A percentile compares a stretch with the other conserved stretches of the same genome.
Conservation (phyloP, 139 green algal species). For the Yamagishiella unicocca region DNA sequence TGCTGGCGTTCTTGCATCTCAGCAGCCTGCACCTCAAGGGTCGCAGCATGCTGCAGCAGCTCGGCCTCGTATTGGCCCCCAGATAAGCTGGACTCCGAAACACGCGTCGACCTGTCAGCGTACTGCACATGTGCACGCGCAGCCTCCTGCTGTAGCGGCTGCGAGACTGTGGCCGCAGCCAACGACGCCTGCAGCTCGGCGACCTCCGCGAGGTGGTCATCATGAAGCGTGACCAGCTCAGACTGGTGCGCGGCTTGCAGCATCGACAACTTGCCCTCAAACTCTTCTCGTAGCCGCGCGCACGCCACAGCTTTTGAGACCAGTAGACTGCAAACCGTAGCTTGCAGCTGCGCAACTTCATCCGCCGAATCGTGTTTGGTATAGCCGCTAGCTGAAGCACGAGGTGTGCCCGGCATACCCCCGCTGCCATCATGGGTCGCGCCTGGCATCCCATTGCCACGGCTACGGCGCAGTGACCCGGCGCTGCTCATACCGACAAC, state of each 20-base stretch:
- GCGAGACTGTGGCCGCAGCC: too few relatives aligned
- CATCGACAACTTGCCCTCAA: neutral
- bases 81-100: neutral
- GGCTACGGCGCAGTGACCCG: too few relatives aligned
- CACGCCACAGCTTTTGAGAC: slow-evolving; percentile 4
- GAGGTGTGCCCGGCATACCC: too few relatives aligned
- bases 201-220: neutral
- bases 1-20: neutral
- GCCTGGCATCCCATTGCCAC: too few relatives aligned
- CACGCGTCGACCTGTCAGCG: neutral
- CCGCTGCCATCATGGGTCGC: too few relatives aligned
- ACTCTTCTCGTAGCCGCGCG: neutral
- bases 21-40: neutral
- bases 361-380: too few relatives aligned
- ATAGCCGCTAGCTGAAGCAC: too few relatives aligned
- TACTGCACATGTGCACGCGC: neutral
- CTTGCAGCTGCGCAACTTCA: slow-evolving; percentile 21
- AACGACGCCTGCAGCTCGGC: neutral
- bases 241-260: neutral
- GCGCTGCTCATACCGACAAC: too few relatives aligned
- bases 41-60: neutral
- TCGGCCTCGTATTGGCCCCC: neutral
- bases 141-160: too few relatives aligned
- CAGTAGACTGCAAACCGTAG: slow-evolving; percentile 16
- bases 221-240: neutral